These are phyloP conservation scores for Tremellales sp. DNA, from an alignment of 1,284 basidiomycete genomes.

Conservation along the genomic window DNA sequence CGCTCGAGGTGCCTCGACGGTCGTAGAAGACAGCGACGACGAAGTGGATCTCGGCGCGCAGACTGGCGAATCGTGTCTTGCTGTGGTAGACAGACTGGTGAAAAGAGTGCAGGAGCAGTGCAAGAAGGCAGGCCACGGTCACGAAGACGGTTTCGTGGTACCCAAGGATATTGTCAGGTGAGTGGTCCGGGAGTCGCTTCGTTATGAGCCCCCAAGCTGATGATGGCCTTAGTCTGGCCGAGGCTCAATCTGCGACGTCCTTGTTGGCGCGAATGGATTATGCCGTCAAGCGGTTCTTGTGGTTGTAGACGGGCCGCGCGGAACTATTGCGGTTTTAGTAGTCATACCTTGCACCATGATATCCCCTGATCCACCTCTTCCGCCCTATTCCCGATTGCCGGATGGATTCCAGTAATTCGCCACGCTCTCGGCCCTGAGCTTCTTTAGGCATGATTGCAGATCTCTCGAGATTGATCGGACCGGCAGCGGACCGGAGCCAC, in stretches of 20 bases:
- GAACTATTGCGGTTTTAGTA: no score
- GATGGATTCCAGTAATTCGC: no score
- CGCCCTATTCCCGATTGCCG: no score
- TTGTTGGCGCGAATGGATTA: conserved; percentile 87
- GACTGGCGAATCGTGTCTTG: conserved; percentile 65
- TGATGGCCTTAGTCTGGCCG: conserved; percentile 57
- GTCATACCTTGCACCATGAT: no score
- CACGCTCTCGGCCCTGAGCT: no score
- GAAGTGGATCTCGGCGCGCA: conserved; percentile 53
- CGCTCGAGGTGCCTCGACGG: conserved; percentile 12
- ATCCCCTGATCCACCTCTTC: no score
- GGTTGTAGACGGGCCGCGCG: no score
- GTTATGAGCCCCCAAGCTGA: not conserved
- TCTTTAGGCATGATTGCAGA: no score
- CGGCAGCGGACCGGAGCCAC: no score
- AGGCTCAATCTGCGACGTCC: conserved; percentile 75
- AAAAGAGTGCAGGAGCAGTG: conserved; percentile 66
- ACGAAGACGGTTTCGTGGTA: conserved; percentile 55
- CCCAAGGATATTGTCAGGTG: conserved; percentile 76
- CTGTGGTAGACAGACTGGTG: conserved; percentile 71
- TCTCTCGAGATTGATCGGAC: no score
- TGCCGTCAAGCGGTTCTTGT: conserved; percentile 77
- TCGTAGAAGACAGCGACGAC: conserved; percentile 24
- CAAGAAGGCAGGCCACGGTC: conserved; percentile 56
- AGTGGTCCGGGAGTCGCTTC: conserved; percentile 29